Percentiles rank a stretch among this genome's conserved stretches.
Conservation (phyloP, 306 rosid species). For the Vachellia collinsii region DNA sequence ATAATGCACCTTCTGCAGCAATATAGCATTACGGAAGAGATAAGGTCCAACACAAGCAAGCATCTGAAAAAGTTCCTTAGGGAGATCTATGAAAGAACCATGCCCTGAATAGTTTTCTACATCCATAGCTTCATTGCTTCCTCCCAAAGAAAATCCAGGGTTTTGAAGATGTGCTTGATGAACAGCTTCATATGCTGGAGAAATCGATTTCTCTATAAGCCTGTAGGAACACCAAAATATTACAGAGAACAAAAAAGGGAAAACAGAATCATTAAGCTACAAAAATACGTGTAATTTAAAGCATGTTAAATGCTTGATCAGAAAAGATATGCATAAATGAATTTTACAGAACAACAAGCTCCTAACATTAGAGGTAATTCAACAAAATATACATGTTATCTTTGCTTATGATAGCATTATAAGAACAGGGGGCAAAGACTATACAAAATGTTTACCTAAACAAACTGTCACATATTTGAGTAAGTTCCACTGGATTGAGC, state of each 20-base stretch:
- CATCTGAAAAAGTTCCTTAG: constrained; percentile 93
- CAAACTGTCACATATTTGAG: constrained; percentile 80
- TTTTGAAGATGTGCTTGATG: constrained; percentile 62
- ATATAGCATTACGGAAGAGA: constrained; percentile 79
- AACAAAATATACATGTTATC: constrained; percentile 7
- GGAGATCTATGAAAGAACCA: constrained; percentile 66
- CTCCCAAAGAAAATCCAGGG: constrained; percentile 59
- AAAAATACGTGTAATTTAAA: constrained; percentile 1
- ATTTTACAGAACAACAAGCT: constrained; percentile 5
- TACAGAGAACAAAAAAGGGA: constrained; percentile 9
- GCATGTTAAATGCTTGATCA: constrained; percentile 10
- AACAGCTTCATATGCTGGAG: constrained; percentile 61
- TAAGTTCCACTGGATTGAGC: constrained; percentile 87
- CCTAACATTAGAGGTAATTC: constrained; percentile 26
- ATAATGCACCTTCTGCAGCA: constrained; percentile 91
- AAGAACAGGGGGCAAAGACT: neutral
- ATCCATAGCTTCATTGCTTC: constrained; percentile 52
- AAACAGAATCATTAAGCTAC: constrained; percentile 16
- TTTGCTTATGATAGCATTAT: neutral
- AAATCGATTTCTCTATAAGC: constrained; percentile 80
- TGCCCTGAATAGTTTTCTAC: constrained; percentile 45
- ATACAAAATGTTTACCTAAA: constrained; percentile 67
- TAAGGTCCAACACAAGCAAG: constrained; percentile 85
- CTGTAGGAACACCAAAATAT: constrained; percentile 53
- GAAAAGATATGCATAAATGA: constrained; percentile 1